Conservation (phyloP, 495 filamentous ascomycete genomes). For the Penicillium daleae region DNA sequence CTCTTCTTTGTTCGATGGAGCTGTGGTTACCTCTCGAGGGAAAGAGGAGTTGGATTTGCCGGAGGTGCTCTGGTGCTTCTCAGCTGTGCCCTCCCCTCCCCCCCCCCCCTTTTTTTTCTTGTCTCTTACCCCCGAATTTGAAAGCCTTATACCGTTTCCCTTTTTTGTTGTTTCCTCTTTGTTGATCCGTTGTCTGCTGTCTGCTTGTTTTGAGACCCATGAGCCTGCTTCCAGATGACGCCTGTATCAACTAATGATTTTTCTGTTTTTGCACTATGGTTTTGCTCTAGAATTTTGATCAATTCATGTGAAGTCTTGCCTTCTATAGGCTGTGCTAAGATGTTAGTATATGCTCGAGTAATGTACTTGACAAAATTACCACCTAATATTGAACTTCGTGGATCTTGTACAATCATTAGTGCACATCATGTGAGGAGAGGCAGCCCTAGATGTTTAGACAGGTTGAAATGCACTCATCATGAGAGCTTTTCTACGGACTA, state of each 20-base stretch:
- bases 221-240: conserved; percentile 24
- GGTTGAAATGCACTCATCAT: too few relatives aligned
- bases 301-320: not conserved
- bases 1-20: not conserved
- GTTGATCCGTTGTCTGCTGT: conserved; percentile 21
- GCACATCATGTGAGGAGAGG: not conserved
- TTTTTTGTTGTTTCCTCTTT: conserved; percentile 10
- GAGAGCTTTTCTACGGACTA: too few relatives aligned
- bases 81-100: not conserved
- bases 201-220: conserved; percentile 16
- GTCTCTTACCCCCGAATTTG: conserved; percentile 25
- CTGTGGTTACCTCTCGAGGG: not conserved
- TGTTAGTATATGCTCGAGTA: not conserved
- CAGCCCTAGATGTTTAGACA: not conserved
- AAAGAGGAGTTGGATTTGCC: not conserved
- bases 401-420: not conserved
- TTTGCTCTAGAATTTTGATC: conserved; percentile 23
- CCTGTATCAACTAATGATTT: conserved; percentile 33
- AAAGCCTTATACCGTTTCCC: conserved; percentile 35
- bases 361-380: too few relatives aligned
- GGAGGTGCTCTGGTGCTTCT: not conserved
- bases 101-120: conserved; percentile 5
- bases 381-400: too few relatives aligned
- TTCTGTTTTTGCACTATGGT: conserved; percentile 19
- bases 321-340: not conserved